These are phyloP conservation scores for Glycine soja DNA, from an alignment of 306 rosid genomes.

Conservation along the genomic window DNA sequence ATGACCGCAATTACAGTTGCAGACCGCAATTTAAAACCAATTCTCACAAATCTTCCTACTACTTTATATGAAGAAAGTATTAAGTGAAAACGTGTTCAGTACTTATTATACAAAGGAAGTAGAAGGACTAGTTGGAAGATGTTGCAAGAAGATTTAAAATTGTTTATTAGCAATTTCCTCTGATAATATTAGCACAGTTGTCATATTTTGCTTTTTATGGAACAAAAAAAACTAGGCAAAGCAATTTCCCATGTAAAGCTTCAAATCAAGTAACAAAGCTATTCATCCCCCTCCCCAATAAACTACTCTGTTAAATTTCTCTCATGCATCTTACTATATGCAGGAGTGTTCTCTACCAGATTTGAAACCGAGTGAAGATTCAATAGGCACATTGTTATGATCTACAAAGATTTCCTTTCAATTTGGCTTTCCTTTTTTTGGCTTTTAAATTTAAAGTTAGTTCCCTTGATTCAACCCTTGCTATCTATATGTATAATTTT, in stretches of 20 bases:
- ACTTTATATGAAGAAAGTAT: not conserved
- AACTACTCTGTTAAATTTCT: constrained; percentile 1
- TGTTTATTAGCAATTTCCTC: not conserved
- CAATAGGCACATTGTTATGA: constrained; percentile 42
- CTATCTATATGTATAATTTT: constrained; percentile 9
- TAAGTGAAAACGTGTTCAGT: not conserved
- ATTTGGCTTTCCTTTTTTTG: constrained; percentile 25
- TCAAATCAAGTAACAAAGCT: not conserved
- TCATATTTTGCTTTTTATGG: constrained; percentile 7
- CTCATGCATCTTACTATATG: constrained; percentile 30
- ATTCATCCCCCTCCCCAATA: not conserved
- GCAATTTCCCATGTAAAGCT: not conserved
- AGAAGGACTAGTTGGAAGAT: not conserved
- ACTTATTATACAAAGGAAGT: not conserved
- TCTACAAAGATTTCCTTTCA: constrained; percentile 36
- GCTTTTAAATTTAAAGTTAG: not conserved
- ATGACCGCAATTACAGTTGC: too few species aligned
- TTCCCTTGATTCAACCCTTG: constrained; percentile 36
- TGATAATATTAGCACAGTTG: not conserved
- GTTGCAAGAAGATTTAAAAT: not conserved
- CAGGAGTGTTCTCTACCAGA: constrained; percentile 43
- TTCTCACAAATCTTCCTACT: not conserved
- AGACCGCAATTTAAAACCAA: too few species aligned
- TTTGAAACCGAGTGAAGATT: constrained; percentile 34
- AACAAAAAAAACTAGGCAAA: constrained; percentile 3